Evolutionary conservation across 176 grass and related monocot genomes (phyloP), one percentile per base, ranked within the genome.

Genomic region (Zizania latifolia): DNA sequence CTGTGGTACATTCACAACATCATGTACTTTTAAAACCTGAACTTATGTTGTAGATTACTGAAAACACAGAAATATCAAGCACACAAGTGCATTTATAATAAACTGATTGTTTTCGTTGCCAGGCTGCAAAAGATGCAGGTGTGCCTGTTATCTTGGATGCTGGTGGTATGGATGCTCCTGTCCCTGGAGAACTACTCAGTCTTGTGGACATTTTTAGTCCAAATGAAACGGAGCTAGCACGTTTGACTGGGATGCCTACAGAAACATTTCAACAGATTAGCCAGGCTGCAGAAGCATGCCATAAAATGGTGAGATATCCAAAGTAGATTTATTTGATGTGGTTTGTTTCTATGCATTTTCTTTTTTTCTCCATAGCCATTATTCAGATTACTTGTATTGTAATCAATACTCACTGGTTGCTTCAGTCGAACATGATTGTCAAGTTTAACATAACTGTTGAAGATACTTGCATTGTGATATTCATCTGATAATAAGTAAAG

Each of bases 201-300:
- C 86, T 94, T 32, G 89, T 98, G 51, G 95, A 94, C 41, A 84
- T 98, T 64, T 98, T 98, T 69, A 98, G 95, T 81, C 95, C 95
- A 64, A 98, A 98, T 92, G 95, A 98, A 92, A 94, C 91, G 39
- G 95, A 98, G 72, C 68, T 98, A 51, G 89, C 89, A 39, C 86
- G 91, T 72, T 78, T 98, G 73, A 92, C 89, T 61, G 86, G 86
- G 76, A 76, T 94, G 91, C 75, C 78, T 74, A 92, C 95, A 6
- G 95, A 92, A 11, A 86, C 86, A 58, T 90, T 92, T 84, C 84
- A 98, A 74, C 91, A 94, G 78, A 98, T 92, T 58, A 77, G 67
- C 54, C 82, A 82, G 64, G 95, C 91, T 72, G 91, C 79, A 70
- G 57, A 17, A 23, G 82, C 83, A 90, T 94, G 92, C 59, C 82